Base-by-base conservation (phyloP, 2,329 filamentous ascomycete genomes). In the Alternaria sp. region DNA sequence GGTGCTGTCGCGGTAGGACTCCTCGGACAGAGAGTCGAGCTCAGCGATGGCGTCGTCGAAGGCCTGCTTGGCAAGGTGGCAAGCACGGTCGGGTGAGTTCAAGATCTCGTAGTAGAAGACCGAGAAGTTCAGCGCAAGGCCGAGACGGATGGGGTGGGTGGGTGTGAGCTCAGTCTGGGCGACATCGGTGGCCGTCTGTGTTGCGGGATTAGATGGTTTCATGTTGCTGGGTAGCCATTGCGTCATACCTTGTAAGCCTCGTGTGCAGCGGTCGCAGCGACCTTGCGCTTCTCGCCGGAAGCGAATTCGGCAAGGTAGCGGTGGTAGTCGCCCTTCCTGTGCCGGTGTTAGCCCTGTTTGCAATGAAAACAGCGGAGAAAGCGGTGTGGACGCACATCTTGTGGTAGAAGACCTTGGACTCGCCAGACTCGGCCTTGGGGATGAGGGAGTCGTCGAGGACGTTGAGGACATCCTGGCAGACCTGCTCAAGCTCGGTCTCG, bases 361-460 rank as follows among this genome's bases (percentile, higher is more conserved):
- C 26, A 15, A 41, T 41, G n/a, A 41, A 41, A 41, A 41, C 37
- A 21, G 49, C 30, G 15, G n/a, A 21, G 25, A 44, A 53, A 33
- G 33, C 15, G 21, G 60, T 8, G 30, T 50, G 30, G 30, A 87
- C 92, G 77, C 86, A 97, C 95, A 98, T 98, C 90, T 98, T 98
- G 91, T 97, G 94, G 88, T 98, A 98, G 85, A 98, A 98, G 82
- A 98, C 95, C 90, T 97, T 98, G 83, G 94, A 97, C 88, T 98
- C 95, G 86, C 95, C 95, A 73, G 93, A 92, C 85, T 96, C 92
- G 81, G 95, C 95, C 85, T 96, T 95, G 84, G 94, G 94, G 81
- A 98, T 98, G 79, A 98, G 88, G 81, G 90, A 90, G 80, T 97
- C 87, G 82, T 97, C 94, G 72, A 98, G 88, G 75, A 98, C 95